Base-by-base conservation (phyloP, 345 rosid species). In the Citrus maxima region DNA sequence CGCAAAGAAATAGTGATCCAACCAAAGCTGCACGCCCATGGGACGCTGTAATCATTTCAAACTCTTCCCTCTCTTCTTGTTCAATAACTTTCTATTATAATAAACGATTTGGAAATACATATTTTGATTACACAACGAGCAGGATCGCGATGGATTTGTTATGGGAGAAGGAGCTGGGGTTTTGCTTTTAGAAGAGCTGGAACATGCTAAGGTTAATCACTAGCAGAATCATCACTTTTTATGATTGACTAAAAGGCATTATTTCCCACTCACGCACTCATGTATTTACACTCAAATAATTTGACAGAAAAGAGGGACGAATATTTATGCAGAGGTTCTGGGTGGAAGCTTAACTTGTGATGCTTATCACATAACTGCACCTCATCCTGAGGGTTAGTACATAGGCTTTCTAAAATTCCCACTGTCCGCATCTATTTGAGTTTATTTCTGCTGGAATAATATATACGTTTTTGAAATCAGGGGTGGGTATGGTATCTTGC, bases 131-230 rank as follows among this genome's bases (percentile, higher is more conserved):
- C 51, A 12, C 1, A 42, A 12, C 84, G 58, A 78, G 73, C 87
- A 89, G 93, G 81, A 72, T 72, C 84, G 88, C n/a, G 88, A 89
- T 81, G 90, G 90, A 81, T 86, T 89, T 67, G 88, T 89, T 28
- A 84, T 89, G 86, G 89, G 93, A 34, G 91, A 89, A 83, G 88
- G 93, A 83, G 89, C 89, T 30, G 93, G 90, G 10, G 89, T 89
- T 79, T 75, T 89, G 75, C 88, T 89, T 73, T 75, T 89, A 67
- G 92, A 89, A 81, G 92, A 89, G 75, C 68, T 88, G 54, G 89
- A 88, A 73, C 89, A 88, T 86, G 90, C 93, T 59, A 86, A 89
- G 88, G 93, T 89, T 10, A 66, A 19, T 8, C 27, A 22, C 62
- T 32, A 79, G 71, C 87, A 4, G 27, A 55, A 30, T 51, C 28